phyloP scores from a whole-genome alignment of 2,329 filamentous ascomycete genomes.

The Scleromitrula shiraiana region DNA sequence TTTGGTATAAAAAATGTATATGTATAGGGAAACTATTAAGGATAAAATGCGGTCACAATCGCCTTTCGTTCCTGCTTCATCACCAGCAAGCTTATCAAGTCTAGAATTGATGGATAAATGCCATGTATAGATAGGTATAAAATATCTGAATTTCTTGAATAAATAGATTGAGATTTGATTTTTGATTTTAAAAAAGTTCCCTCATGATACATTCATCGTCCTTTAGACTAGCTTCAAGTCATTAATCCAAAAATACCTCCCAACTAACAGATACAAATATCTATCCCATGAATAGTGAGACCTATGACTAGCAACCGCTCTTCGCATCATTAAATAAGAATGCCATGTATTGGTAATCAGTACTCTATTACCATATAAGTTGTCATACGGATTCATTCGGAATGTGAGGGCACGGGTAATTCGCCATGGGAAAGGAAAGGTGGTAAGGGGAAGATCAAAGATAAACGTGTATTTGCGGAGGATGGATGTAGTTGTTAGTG shows the following conservation, averaged over 20 bases:
- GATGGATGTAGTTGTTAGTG: slow-evolving; percentile 31
- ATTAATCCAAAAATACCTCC: slow-evolving; percentile 37
- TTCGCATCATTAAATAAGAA: slow-evolving; percentile 31
- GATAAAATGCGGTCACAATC: too few relatives aligned
- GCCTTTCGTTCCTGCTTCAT: too few relatives aligned
- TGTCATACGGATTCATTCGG: slow-evolving; percentile 5
- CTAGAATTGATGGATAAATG: too few relatives aligned
- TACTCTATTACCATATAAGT: slow-evolving; percentile 23
- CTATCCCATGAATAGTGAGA: slow-evolving; percentile 37
- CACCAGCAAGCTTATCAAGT: too few relatives aligned
- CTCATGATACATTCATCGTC: too few relatives aligned
- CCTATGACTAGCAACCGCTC: slow-evolving; percentile 32
- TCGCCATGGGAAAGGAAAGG: slow-evolving; percentile 30
- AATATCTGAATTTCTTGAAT: too few relatives aligned
- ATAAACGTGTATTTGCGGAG: slow-evolving; percentile 34
- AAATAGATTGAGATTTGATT: too few relatives aligned
- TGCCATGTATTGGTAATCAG: slow-evolving; percentile 33
- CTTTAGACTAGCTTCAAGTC: slow-evolving; percentile 10
- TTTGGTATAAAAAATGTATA: too few relatives aligned
- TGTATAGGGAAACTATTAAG: too few relatives aligned
- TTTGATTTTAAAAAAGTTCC: too few relatives aligned
- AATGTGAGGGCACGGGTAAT: slow-evolving; percentile 17
- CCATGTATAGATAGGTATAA: too few relatives aligned
- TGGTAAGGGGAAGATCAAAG: slow-evolving; percentile 32
- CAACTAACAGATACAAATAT: slow-evolving; percentile 34